Evolutionary conservation across 2,329 filamentous ascomycete genomes (phyloP).

Genomic region (Pseudovirgaria hyperparasitica): DNA sequence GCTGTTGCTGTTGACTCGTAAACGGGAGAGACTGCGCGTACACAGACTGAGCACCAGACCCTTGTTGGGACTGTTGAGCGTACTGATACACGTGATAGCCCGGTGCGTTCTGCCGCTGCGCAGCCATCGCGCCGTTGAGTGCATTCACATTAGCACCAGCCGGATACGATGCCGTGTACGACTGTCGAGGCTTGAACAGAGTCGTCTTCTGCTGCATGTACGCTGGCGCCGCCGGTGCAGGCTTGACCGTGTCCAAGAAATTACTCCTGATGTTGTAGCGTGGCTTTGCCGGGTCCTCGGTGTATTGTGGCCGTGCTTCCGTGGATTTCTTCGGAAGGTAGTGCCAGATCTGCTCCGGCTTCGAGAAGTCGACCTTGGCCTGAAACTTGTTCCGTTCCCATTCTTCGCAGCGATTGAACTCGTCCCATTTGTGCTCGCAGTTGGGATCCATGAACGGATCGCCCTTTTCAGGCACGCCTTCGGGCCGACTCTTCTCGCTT

Average conservation of each 20-base stretch:
- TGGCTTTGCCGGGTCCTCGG: slow-evolving; percentile 55
- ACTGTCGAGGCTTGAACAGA: slow-evolving; percentile 8
- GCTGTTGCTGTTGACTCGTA: slow-evolving; percentile 10
- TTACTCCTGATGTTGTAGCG: slow-evolving; percentile 56
- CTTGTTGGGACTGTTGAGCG: slow-evolving; percentile 20
- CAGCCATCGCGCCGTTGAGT: slow-evolving; percentile 20
- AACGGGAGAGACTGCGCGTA: too few species aligned
- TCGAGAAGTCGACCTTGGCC: slow-evolving; percentile 57
- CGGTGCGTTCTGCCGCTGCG: slow-evolving; percentile 14
- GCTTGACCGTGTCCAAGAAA: slow-evolving; percentile 55
- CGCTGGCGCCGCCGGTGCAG: slow-evolving; percentile 20
- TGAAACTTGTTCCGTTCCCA: slow-evolving; percentile 33
- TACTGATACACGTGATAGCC: slow-evolving; percentile 17
- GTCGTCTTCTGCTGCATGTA: too few species aligned
- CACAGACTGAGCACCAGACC: too few species aligned
- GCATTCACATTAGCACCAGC: slow-evolving; percentile 22
- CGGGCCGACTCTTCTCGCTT: slow-evolving; percentile 32
- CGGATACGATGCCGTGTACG: slow-evolving; percentile 26
- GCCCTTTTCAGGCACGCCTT: slow-evolving; percentile 35
- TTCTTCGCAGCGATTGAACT: slow-evolving; percentile 51
- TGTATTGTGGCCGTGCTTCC: slow-evolving; percentile 83
- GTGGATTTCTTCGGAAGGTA: slow-evolving; percentile 81
- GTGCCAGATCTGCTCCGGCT: slow-evolving; percentile 70
- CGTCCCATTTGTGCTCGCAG: slow-evolving; percentile 37
- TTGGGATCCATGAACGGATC: slow-evolving; percentile 35